Percentiles rank a stretch among this genome's conserved stretches.
Evolutionary conservation across 768 basidiomycete species (phyloP).

Genomic region (Serendipita sp.): DNA sequence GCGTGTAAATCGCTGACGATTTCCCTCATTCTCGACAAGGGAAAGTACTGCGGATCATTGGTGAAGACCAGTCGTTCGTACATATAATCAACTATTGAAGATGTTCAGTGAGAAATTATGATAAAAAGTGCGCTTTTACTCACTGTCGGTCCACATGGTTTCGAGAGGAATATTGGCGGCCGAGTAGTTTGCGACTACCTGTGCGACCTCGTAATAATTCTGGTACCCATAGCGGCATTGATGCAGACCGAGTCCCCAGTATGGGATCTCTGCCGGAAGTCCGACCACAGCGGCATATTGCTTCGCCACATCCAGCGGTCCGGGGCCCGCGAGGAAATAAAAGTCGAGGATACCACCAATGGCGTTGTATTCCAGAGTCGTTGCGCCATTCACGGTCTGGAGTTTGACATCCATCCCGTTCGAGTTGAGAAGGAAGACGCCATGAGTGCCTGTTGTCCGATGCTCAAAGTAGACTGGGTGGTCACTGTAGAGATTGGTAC

Average conservation of each 20-base stretch:
- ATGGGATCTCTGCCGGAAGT: slow-evolving; percentile 51
- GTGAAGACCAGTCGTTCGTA: slow-evolving; percentile 50
- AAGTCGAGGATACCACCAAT: slow-evolving; percentile 39
- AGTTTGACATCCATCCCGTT: slow-evolving; percentile 1
- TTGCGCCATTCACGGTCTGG: not conserved
- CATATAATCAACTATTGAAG: slow-evolving; percentile 35
- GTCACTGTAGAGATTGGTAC: slow-evolving; percentile 33
- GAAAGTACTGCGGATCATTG: slow-evolving; percentile 37
- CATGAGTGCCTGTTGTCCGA: slow-evolving; percentile 50
- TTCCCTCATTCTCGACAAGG: no score
- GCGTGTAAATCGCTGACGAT: slow-evolving; percentile 31
- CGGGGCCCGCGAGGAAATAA: slow-evolving; percentile 39
- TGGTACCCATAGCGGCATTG: slow-evolving; percentile 58
- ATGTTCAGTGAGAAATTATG: not conserved
- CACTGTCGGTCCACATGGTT: slow-evolving; percentile 62
- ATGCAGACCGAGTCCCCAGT: slow-evolving; percentile 58
- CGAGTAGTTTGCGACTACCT: slow-evolving; percentile 45
- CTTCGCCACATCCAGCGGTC: slow-evolving; percentile 34
- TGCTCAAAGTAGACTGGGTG: slow-evolving; percentile 55
- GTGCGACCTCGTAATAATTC: slow-evolving; percentile 43
- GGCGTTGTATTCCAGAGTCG: slow-evolving; percentile 43
- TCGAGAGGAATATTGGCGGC: slow-evolving; percentile 48
- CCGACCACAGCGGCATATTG: slow-evolving; percentile 59
- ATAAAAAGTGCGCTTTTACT: not conserved
- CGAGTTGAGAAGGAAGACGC: slow-evolving; percentile 60